Evolutionary conservation across 2,329 filamentous ascomycete genomes (phyloP), one percentile per base, ranked within the genome.

Genomic region (Elsinoe necatrix): DNA sequence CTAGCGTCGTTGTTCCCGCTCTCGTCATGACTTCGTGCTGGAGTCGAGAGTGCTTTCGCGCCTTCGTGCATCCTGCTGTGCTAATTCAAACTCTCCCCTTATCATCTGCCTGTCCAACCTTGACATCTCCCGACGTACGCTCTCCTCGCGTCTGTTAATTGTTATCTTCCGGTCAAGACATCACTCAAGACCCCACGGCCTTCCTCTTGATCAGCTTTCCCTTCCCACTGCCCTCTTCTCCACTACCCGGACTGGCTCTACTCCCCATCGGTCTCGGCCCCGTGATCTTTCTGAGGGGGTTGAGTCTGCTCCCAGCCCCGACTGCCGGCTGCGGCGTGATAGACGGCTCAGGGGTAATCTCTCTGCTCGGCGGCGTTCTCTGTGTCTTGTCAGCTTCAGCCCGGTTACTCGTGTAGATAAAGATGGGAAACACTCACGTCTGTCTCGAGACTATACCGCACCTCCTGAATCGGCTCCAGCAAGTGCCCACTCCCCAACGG

Each of bases 401-500:
- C 27, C n/a, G 14, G 14, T 35, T 21, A 16, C n/a, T n/a, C 35
- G 16, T 21, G 3, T 12, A 11, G 3, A 8, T n/a, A 27, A 12
- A 18, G 2, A 14, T 12, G 29, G 1, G 9, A n/a, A n/a, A n/a
- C n/a, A 37, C 54, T 47, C 37, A 37, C 69, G 54, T 78, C 75
- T 7, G 74, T 77, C 66, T 77, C 75, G 7, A 77, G 67, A 55
- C 71, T 74, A 61, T 77, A 76, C 41, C 75, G 64, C 34, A 77
- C 74, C 65, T 78, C 76, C 59, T 75, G 72, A 58, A 78, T 78
- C n/a, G 76, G 76, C 57, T 75, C 75, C 25, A 78, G 65, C 18
- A 71, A 59, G 58, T 71, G 69, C 2, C 69, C 69, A 4, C 66
- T 69, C 29, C 69, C 69, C 23, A 67, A 67, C 6, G 69, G 69